A percentile compares a stretch with the other conserved stretches of the same genome.
These are phyloP conservation scores for Saccharomyces hybrid DNA, from an alignment of 1,139 yeast genomes.

Conservation along the genomic window DNA sequence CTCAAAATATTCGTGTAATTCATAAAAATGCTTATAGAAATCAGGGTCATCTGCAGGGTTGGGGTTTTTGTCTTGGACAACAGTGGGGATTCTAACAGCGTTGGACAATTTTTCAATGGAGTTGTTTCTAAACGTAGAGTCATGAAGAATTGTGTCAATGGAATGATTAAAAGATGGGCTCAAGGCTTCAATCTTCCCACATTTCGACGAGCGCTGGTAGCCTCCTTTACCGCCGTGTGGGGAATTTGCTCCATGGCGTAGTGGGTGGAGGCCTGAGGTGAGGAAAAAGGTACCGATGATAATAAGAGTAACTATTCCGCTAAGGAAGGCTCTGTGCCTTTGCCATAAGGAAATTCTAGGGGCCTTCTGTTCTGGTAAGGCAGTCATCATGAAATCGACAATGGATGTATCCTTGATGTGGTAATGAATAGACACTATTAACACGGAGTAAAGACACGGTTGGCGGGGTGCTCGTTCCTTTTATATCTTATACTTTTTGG, in stretches of 20 bases:
- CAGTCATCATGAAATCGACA: neutral
- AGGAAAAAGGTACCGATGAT: neutral
- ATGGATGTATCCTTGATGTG: neutral
- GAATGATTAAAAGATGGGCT: too few species aligned
- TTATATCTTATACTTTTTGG: neutral
- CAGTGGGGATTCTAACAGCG: too few species aligned
- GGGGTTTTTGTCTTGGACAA: too few species aligned
- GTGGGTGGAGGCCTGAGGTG: neutral
- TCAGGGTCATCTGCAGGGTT: too few species aligned
- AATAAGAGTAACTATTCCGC: neutral
- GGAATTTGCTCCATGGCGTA: neutral
- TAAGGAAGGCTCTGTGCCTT: neutral
- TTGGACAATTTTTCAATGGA: too few species aligned
- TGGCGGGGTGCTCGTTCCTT: neutral
- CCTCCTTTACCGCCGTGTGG: neutral
- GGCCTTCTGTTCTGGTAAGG: neutral
- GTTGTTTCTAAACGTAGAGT: too few species aligned
- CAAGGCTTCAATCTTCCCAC: too few species aligned
- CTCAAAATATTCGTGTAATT: too few species aligned
- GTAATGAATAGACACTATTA: neutral
- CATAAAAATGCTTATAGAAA: too few species aligned
- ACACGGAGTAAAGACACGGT: neutral
- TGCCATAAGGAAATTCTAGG: neutral
- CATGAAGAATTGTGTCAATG: too few species aligned
- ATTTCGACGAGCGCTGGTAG: slow-evolving; percentile 1